These are phyloP conservation scores for Ascochyta lentis DNA, from an alignment of 2,329 filamentous ascomycete species.

Conservation along the genomic window DNA sequence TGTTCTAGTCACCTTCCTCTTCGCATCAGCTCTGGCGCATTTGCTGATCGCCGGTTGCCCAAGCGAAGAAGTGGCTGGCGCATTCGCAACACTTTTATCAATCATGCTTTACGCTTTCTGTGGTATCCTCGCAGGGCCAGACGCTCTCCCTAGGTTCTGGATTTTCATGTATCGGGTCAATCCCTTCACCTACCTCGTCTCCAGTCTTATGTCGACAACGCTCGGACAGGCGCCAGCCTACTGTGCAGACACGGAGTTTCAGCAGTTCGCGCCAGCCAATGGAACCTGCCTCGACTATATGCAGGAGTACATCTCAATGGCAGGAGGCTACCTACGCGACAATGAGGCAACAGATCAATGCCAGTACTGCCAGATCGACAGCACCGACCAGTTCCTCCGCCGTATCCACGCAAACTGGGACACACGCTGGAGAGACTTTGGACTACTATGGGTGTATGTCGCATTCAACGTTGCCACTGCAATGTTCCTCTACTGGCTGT, in stretches of 20 bases:
- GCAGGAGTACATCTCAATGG: constrained; percentile 47
- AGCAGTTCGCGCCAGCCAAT: constrained; percentile 46
- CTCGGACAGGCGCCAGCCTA: constrained; percentile 57
- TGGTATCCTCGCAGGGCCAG: constrained; percentile 66
- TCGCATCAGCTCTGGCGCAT: constrained; percentile 71
- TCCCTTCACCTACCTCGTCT: constrained; percentile 71
- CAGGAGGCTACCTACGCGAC: constrained; percentile 54
- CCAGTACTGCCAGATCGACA: constrained; percentile 56
- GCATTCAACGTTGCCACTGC: constrained; percentile 58
- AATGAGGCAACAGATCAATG: constrained; percentile 51
- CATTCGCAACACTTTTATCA: constrained; percentile 65
- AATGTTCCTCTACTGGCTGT: constrained; percentile 60
- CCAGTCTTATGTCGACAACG: constrained; percentile 61
- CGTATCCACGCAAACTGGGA: constrained; percentile 51
- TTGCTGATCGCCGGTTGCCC: constrained; percentile 75
- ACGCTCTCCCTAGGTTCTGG: constrained; percentile 73
- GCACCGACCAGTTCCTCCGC: constrained; percentile 57
- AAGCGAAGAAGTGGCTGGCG: constrained; percentile 70
- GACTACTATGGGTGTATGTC: constrained; percentile 59
- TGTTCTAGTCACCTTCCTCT: constrained; percentile 67
- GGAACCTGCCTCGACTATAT: constrained; percentile 55
- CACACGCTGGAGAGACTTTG: constrained; percentile 66
- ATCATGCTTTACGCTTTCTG: constrained; percentile 54
- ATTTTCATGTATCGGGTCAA: constrained; percentile 77
- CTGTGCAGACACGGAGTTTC: constrained; percentile 55